Evolutionary conservation across 306 rosid genomes (phyloP), one percentile per base, ranked within the genome.

Genomic region (Sophora flavescens): DNA sequence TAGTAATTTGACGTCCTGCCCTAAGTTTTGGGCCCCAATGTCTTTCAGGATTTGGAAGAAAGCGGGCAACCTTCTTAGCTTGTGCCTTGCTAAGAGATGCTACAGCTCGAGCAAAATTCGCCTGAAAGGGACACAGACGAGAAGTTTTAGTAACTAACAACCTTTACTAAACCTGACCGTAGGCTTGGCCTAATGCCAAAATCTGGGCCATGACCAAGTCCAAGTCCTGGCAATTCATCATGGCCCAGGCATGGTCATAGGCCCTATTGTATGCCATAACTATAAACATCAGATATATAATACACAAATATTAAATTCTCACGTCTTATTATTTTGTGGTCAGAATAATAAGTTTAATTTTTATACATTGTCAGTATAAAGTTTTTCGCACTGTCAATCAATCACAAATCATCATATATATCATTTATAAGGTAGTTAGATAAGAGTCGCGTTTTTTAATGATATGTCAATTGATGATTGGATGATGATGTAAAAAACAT

Each of bases 1-100:
- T 90, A 17, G 98, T 92, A 78, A 95, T 87, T 80, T 66, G 77
- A 48, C 97, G 98, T 53, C 98, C 98, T 3, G 97, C 98, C 84
- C 97, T 88, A 39, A 95, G 91, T 83, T 95, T 90, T 3, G 98
- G 97, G 45, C 98, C 98, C 97, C 98, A 95, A 50, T 95, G 97
- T 78, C 89, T 90, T 69, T 95, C 98, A 0, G 98, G 97, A 81
- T 95, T 95, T 30, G 98, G 97, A 73, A 95, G 97, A 86, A 92
- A 95, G 70, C 97, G 86, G 0, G 93, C 91, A 57, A 92, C 89
- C 76, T 92, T 92, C 91, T 92, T 94, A 8, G 93, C 89, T 70
- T 95, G 98, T 30, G 98, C 96, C 88, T 90, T 92, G 87, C 97
- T 92, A 3, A 92, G 97, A 56, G 98, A 95, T 38, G 93, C 83